These are phyloP conservation scores for Syzygium grande DNA, from an alignment of 345 rosid genomes.

Conservation along the genomic window DNA sequence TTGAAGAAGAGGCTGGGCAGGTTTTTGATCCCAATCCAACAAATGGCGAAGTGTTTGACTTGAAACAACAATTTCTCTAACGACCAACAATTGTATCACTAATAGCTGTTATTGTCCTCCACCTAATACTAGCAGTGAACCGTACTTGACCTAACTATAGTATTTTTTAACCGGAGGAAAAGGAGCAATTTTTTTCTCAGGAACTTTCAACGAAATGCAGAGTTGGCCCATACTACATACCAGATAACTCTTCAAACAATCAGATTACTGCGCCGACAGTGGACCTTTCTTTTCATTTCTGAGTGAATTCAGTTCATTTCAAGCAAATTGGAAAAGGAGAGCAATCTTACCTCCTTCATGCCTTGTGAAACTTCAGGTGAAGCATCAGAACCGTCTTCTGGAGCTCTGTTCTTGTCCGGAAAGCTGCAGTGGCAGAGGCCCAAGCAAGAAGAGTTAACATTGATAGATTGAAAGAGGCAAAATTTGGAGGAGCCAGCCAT, in stretches of 20 bases:
- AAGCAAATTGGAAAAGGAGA: constrained; percentile 11
- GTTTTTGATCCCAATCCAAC: not conserved
- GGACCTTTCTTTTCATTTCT: not conserved
- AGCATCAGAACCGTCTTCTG: constrained; percentile 34
- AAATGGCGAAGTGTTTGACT: not conserved
- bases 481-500: constrained; percentile 4
- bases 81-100: not conserved
- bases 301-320: not conserved
- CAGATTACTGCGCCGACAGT: not conserved
- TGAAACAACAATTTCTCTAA: not conserved
- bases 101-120: not conserved
- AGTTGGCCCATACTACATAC: not conserved
- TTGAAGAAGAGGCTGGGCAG: not conserved
- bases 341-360: constrained; percentile 53
- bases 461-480: constrained; percentile 10
- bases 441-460: constrained; percentile 17
- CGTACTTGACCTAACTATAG: not conserved
- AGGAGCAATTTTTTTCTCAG: not conserved
- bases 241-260: not conserved
- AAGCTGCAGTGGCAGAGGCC: constrained; percentile 45
- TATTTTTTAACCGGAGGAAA: not conserved
- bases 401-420: constrained; percentile 51
- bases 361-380: constrained; percentile 42
- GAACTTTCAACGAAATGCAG: not conserved
- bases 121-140: not conserved